Evolutionary conservation across 2,329 filamentous ascomycete genomes (phyloP), one percentile per base, ranked within the genome.

Genomic region (Pseudopithomyces maydicus): DNA sequence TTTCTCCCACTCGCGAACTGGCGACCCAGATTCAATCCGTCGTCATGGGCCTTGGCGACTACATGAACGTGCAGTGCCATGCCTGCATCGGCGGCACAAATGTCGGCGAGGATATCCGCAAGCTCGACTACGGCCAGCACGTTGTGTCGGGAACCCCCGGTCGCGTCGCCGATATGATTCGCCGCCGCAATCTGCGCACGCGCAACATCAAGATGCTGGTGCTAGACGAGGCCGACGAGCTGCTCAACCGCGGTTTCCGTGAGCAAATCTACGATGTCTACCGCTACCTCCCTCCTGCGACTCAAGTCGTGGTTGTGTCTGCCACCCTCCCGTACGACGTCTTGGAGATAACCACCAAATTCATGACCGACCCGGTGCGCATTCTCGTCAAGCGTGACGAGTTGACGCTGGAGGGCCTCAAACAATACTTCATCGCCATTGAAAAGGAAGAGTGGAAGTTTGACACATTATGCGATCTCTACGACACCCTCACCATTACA

Each of bases 381-480:
- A 96, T 98, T 72, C 85, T 98, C 23, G 94, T 98, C 77, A 97
- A 98, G 87, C 93, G 93, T 88, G 95, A 98, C 78, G 95, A 99
- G 77, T 81, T 99, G 82, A 99, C 95, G 2, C 87, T 99, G 49
- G 95, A 98, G 80, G 95, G 95, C 56, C 84, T 99, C 50, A 98
- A 98, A 82, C 95, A 99, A 78, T 99, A 97, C 83, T 99, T 97
- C 76, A 98, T 99, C 70, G 95, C 95, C 1, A 95, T 98, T 19
- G 95, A 99, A 79, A 98, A 97, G 82, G 95, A 99, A 78, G 95
- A 98, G 76, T 99, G 95, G 95, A 99, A 99, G 79, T 97, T 99
- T 69, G 95, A 99, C 77, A 99, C 95, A 2, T 88, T 99, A 4
- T 98, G 92, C 78, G 95, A 99, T 80, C 88, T 99, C 56, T 99